Evolutionary conservation across 352 stramenopile species (phyloP), one percentile per base, ranked within the genome.

Genomic region (Phytopythium sindhum): DNA sequence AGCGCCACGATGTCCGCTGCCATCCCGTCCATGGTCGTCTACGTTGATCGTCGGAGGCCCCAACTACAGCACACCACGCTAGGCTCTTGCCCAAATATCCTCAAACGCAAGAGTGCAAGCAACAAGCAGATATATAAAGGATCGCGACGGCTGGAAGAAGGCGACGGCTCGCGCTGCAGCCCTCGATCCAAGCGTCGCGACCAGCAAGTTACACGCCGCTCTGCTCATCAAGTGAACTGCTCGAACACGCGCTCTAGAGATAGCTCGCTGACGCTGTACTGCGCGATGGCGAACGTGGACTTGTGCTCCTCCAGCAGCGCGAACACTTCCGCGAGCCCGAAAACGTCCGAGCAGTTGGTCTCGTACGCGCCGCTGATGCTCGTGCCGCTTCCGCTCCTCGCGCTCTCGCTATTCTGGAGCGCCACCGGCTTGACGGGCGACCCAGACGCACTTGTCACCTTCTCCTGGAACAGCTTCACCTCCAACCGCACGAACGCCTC

Each of bases 171-270:
- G 33, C n/a, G 28, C 28, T 21, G 12, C 24, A 4, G 42, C 42
- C n/a, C 19, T 14, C 42, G 21, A n/a, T 24, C 42, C 42, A 50
- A 50, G 21, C 42, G 42, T 50, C 42, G 42, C 42, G 42, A 50
- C 42, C 42, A n/a, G n/a, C 26, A 31, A 52, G 45, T 31, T 19
- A 52, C 23, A 15, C 8, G 24, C 4, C 44, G 23, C 45, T 31
- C 45, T 53, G 45, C 1, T 2, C 23, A 28, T 78, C 68, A 88
- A 48, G 90, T 93, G 60, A 98, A 97, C 63, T 96, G 78, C 70
- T 97, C 95, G 69, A 98, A 98, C 19, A 98, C 89, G 24, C 90
- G 86, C 72, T 98, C 94, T 2, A 98, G 79, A 1, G 91, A 96
- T 42, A 96, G 74, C 64, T 98, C 91, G 45, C 85, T 96, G 37